Conservation (phyloP, 164 flowering plant genomes). For the Chloranthus sessilifolius region DNA sequence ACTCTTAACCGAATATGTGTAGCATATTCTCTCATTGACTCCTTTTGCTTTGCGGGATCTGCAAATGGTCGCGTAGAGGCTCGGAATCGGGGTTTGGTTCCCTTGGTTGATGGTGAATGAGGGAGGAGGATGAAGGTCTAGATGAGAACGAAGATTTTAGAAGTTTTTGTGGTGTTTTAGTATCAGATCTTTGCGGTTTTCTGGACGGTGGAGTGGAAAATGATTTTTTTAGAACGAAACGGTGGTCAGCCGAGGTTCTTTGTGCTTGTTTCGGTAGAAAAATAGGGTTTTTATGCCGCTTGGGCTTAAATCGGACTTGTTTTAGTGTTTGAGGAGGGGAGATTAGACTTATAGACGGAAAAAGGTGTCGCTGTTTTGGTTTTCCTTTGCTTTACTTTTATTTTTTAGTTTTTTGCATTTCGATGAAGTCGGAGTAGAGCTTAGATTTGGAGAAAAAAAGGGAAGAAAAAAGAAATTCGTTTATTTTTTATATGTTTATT, state of each 20-base stretch:
- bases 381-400: background rate
- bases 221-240: background rate
- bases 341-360: background rate
- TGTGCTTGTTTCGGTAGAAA: background rate
- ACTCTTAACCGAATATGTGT: no score
- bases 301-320: slow-evolving; percentile 1
- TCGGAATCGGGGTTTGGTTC: slow-evolving; percentile 3
- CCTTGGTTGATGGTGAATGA: background rate
- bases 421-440: background rate
- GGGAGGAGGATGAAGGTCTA: no score
- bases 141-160: no score
- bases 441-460: background rate
- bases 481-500: background rate
- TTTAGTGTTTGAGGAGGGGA: no score
- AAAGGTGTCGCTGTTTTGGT: background rate
- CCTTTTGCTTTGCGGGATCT: background rate
- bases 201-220: slow-evolving; percentile 2
- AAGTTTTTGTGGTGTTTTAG: background rate
- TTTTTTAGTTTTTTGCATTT: background rate
- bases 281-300: background rate
- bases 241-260: background rate
- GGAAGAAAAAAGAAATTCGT: background rate
- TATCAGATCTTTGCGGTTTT: slow-evolving; percentile 2
- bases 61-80: slow-evolving; percentile 1
- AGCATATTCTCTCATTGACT: background rate